Conservation (phyloP, 75 land plant species). For the Ceratopteris richardii region DNA sequence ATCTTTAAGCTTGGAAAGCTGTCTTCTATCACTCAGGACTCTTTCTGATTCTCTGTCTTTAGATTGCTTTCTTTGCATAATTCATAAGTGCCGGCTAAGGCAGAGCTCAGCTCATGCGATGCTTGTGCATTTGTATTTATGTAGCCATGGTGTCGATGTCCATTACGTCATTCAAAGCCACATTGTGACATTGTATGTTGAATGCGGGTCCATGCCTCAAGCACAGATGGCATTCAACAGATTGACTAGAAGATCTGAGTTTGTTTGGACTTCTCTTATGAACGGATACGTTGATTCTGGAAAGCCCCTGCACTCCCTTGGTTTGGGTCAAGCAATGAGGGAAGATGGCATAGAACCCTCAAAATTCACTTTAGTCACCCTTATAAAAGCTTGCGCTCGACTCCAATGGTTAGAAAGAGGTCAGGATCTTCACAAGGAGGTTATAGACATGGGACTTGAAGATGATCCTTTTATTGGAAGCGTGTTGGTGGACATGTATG, state of each 20-base stretch:
- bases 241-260: neutral
- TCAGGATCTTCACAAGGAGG: neutral
- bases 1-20: no score
- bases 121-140: slow-evolving; percentile 1
- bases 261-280: slow-evolving; percentile 7
- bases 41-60: neutral
- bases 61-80: neutral
- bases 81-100: slow-evolving; percentile 1
- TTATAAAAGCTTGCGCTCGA: slow-evolving; percentile 3
- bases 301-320: neutral
- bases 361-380: slow-evolving; percentile 2
- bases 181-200: slow-evolving; percentile 7
- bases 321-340: neutral
- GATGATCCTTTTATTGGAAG: neutral
- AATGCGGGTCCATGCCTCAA: slow-evolving; percentile 4
- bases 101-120: neutral
- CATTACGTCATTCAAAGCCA: neutral
- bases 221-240: slow-evolving; percentile 1
- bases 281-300: slow-evolving; percentile 6
- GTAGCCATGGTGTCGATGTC: neutral
- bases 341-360: neutral
- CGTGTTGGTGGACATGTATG: slow-evolving; percentile 6
- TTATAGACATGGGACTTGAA: neutral
- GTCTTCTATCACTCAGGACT: no score
- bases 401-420: slow-evolving; percentile 6